Conservation (phyloP, 139 green algal species). For the Desmodesmus armatus region DNA sequence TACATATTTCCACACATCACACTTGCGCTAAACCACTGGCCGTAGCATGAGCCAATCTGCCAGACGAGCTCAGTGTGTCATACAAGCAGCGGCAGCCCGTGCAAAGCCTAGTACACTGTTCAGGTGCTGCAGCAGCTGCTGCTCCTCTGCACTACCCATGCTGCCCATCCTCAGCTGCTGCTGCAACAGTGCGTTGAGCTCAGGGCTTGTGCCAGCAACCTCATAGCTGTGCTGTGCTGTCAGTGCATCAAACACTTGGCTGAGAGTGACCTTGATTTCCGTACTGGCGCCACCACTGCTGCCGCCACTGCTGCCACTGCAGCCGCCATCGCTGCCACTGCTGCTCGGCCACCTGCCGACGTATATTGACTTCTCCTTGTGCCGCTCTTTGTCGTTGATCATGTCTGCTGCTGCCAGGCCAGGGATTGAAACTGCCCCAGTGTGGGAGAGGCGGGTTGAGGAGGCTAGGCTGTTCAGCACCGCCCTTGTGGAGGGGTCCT, state of each 20-base stretch:
- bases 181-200: background rate
- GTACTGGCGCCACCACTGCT: background rate
- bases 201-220: background rate
- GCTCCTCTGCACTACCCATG: background rate
- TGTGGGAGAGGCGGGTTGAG: too few species aligned
- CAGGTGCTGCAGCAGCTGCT: background rate
- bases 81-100: too few species aligned
- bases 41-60: too few species aligned
- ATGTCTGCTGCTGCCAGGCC: background rate
- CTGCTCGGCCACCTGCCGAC: background rate
- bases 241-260: background rate
- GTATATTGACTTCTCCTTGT: slow-evolving; percentile 5
- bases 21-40: too few species aligned
- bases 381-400: slow-evolving; percentile 3
- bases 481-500: too few species aligned
- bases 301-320: too few species aligned
- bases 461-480: too few species aligned
- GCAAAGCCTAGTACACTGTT: background rate
- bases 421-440: too few species aligned
- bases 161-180: background rate
- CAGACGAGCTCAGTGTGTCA: too few species aligned
- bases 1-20: too few species aligned
- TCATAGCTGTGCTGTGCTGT: background rate
- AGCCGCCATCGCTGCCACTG: too few species aligned
- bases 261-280: background rate